Percentiles rank a stretch among this genome's conserved stretches.
These are phyloP conservation scores for Berkeleyomyces rouxiae DNA, from an alignment of 2,329 filamentous ascomycete genomes.

Conservation along the genomic window DNA sequence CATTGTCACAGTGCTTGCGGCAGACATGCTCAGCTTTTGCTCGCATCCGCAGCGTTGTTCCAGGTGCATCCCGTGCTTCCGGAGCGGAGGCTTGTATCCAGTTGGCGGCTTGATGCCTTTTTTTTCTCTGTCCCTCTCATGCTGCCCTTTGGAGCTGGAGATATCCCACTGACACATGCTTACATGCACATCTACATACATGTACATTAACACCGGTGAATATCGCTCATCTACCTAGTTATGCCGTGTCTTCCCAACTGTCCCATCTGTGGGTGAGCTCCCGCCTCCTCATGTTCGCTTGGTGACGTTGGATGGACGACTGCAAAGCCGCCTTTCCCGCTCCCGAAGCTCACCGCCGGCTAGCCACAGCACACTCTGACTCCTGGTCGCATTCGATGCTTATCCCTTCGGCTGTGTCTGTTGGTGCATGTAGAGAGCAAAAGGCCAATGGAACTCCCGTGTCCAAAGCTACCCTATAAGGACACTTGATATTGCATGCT, in stretches of 20 bases:
- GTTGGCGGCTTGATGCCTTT: neutral
- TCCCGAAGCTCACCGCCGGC: constrained; percentile 4
- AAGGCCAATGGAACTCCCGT: neutral
- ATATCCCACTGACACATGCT: too few relatives aligned
- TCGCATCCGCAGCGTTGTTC: neutral
- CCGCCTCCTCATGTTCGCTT: too few relatives aligned
- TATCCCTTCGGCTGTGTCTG: neutral
- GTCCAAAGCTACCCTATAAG: neutral
- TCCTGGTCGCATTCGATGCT: neutral
- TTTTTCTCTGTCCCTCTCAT: neutral
- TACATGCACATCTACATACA: too few relatives aligned
- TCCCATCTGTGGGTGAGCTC: too few relatives aligned
- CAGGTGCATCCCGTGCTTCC: neutral
- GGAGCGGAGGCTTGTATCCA: neutral
- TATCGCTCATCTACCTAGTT: too few relatives aligned
- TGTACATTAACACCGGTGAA: too few relatives aligned
- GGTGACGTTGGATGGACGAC: too few relatives aligned
- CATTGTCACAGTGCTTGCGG: too few relatives aligned
- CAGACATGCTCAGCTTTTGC: neutral
- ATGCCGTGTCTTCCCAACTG: too few relatives aligned
- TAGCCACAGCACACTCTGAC: neutral
- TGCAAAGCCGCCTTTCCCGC: neutral
- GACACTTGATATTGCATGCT: neutral
- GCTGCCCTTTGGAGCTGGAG: neutral
- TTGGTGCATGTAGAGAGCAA: neutral